Base-by-base conservation (phyloP, 495 filamentous ascomycete species). In the Daldinia concentrica region DNA sequence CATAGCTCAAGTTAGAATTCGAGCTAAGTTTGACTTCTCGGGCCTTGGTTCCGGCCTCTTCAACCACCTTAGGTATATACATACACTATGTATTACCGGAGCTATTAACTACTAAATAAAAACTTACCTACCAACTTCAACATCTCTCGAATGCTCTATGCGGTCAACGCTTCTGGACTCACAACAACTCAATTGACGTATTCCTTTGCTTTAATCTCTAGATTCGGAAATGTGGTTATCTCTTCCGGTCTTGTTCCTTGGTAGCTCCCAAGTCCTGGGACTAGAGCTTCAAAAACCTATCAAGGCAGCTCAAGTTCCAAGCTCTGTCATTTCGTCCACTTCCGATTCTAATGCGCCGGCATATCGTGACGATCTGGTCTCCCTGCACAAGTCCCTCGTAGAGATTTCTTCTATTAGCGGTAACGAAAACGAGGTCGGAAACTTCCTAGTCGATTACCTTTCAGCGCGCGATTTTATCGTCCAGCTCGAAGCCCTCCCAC, bases 301-400 rank as follows among this genome's bases (percentile, higher is more conserved):
- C 14, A 30, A 55, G 6, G 9, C 29, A n/a, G 34, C 58, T 54
- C 22, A 36, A 48, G 24, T 68, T 58, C 30, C 55, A 26, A 60
- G 11, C 22, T 37, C 52, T n/a, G 22, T 45, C 26, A 15, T 43
- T n/a, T 61, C 50, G 22, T 30, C 50, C 50, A n/a, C n/a, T n/a
- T 62, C 50, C 34, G 24, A 36, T 7, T 64, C 39, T 27, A 22
- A 65, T 27, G 74, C 73, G 6, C 76, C 82, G 1, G 30, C 73
- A 6, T 84, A 84, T 66, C 81, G 83, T 57, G 59, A 71, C 8
- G 52, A 74, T 9, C 85, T 98, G n/a, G 87, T 97, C 59, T 84
- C 86, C 17, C 85, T 98, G 6, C 95, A 98, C 80, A 86, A 89
- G 43, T 82, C 86, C 24, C 88, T 99, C 7, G 86, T 97, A 41